These are phyloP conservation scores for Ambrosiella cleistominuta DNA, from an alignment of 2,329 filamentous ascomycete species.

Conservation along the genomic window DNA sequence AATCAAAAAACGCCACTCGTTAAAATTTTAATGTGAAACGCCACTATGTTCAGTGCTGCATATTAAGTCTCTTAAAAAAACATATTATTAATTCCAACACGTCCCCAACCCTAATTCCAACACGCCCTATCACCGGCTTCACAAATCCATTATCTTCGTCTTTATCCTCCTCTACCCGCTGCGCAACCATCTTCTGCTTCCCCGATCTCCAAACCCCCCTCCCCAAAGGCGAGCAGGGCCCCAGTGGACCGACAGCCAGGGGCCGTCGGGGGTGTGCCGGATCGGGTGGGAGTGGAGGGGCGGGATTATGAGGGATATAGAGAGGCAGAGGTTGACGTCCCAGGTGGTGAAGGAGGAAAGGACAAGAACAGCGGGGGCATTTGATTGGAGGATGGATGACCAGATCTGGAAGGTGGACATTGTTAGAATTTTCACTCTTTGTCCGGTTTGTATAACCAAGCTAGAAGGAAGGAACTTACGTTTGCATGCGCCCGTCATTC, in stretches of 20 bases:
- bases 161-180: neutral
- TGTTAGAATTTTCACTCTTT: neutral
- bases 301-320: neutral
- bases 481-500: conserved; percentile 19
- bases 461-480: conserved; percentile 11
- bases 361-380: neutral
- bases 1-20: no score
- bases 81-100: no score
- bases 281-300: neutral
- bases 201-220: neutral
- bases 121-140: neutral
- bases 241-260: conserved; percentile 12
- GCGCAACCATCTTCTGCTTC: neutral
- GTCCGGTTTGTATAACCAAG: neutral
- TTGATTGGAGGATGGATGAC: neutral
- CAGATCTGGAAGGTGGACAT: neutral
- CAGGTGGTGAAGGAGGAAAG: neutral
- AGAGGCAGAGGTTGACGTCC: neutral
- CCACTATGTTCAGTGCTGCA: no score
- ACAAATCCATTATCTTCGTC: neutral
- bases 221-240: conserved; percentile 16
- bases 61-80: no score
- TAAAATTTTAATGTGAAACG: no score
- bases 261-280: neutral
- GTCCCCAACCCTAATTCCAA: neutral